A percentile compares a stretch with the other conserved stretches of the same genome.
These are phyloP conservation scores for Phoma sp. DNA, from an alignment of 2,329 filamentous ascomycete species.

Conservation along the genomic window DNA sequence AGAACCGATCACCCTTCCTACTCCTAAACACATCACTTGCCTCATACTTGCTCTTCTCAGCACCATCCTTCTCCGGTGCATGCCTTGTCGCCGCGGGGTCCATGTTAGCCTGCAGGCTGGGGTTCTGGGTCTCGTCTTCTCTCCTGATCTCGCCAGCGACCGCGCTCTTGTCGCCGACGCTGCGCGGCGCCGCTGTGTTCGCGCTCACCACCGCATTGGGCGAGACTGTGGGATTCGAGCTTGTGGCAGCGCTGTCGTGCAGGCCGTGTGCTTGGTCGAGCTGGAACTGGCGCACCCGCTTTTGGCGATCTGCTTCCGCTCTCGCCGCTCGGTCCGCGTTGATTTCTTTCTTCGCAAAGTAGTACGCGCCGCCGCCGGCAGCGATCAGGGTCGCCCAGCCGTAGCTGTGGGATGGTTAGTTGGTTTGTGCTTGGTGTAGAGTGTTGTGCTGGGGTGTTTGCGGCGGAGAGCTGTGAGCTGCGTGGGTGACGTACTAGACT, in stretches of 20 bases:
- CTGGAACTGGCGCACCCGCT: slow-evolving; percentile 38
- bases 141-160: slow-evolving; percentile 14
- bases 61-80: slow-evolving; percentile 70
- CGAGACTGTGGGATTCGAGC: slow-evolving; percentile 18
- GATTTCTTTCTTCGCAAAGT: slow-evolving; percentile 93
- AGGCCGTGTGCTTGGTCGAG: slow-evolving; percentile 35
- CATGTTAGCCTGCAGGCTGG: slow-evolving; percentile 72
- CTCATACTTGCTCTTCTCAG: slow-evolving; percentile 91
- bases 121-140: slow-evolving; percentile 52
- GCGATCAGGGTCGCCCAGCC: slow-evolving; percentile 88
- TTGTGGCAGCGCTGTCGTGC: background rate
- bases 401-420: slow-evolving; percentile 62
- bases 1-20: slow-evolving; percentile 84
- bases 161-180: slow-evolving; percentile 16
- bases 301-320: slow-evolving; percentile 57
- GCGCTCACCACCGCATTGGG: slow-evolving; percentile 15
- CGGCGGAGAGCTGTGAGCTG: background rate
- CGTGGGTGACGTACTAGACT: slow-evolving; percentile 59
- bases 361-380: slow-evolving; percentile 89
- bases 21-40: slow-evolving; percentile 75
- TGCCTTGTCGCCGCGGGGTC: slow-evolving; percentile 89
- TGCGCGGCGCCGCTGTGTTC: slow-evolving; percentile 17
- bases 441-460: background rate
- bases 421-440: background rate
- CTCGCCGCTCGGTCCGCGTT: slow-evolving; percentile 85